phyloP scores from a whole-genome alignment of 495 filamentous ascomycete genomes.

The Podospora sp. region DNA sequence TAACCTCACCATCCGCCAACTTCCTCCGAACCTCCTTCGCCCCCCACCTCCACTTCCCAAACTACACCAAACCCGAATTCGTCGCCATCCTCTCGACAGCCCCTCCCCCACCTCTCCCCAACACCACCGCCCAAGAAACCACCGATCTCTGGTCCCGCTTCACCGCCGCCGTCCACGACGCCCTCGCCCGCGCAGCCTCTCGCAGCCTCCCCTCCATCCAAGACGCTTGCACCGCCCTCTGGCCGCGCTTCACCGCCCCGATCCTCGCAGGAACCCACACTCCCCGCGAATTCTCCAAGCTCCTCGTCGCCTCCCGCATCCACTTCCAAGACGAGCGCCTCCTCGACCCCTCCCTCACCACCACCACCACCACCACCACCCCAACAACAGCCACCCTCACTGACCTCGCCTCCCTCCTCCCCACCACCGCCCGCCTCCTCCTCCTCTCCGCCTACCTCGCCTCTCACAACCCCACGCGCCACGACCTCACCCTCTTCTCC shows the following conservation, averaged over 20 bases:
- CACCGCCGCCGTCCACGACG: constrained; percentile 70
- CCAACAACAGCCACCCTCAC: constrained; percentile 21
- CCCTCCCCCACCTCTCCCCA: constrained; percentile 40
- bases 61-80: constrained; percentile 79
- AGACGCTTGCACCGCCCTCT: constrained; percentile 60
- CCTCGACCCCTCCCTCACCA: constrained; percentile 70
- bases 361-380: constrained; percentile 30
- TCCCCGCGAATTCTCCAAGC: constrained; percentile 77
- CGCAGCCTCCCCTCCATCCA: constrained; percentile 65
- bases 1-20: constrained; percentile 69
- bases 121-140: constrained; percentile 45
- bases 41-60: constrained; percentile 81
- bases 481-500: constrained; percentile 83
- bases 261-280: constrained; percentile 64
- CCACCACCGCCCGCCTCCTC: constrained; percentile 79
- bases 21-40: constrained; percentile 71
- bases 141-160: constrained; percentile 80
- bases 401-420: constrained; percentile 57
- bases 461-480: constrained; percentile 78
- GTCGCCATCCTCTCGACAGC: constrained; percentile 66
- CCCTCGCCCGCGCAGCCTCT: constrained; percentile 65
- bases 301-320: constrained; percentile 71
- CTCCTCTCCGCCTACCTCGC: constrained; percentile 89
- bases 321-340: constrained; percentile 77
- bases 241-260: constrained; percentile 69